A percentile compares a stretch with the other conserved stretches of the same genome.
These are phyloP conservation scores for Powellomyces hirtus DNA, from an alignment of 192 early-diverging fungal genomes.

Conservation along the genomic window DNA sequence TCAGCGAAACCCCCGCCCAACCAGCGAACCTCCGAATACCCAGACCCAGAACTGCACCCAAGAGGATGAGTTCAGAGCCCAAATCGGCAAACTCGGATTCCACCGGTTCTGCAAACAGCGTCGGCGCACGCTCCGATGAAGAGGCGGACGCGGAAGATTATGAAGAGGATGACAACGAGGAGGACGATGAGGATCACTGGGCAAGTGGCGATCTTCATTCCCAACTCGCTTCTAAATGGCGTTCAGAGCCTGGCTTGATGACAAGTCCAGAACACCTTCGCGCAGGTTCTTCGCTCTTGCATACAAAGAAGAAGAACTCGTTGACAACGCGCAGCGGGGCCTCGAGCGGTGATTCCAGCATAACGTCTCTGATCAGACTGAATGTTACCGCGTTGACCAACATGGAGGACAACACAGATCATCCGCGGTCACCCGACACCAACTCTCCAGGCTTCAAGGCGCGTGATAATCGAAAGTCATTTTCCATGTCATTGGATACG, in stretches of 20 bases:
- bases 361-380: constrained; percentile 6
- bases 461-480: background rate
- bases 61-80: no score
- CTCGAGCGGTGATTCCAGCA: constrained; percentile 5
- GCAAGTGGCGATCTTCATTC: background rate
- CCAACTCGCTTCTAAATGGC: background rate
- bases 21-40: no score
- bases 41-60: no score
- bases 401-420: constrained; percentile 13
- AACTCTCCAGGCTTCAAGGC: background rate
- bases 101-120: no score
- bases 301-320: background rate
- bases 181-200: background rate
- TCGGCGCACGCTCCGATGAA: no score
- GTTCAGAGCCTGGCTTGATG: background rate
- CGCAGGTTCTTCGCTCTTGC: background rate
- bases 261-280: background rate
- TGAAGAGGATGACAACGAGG: background rate
- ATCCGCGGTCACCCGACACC: background rate
- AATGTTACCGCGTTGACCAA: constrained; percentile 12
- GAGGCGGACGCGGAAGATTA: background rate
- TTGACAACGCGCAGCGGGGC: background rate
- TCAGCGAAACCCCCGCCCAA: no score
- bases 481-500: background rate
- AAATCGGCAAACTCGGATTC: no score